Base-by-base conservation (phyloP, 208 protist genomes). In the Leishmania mexicana region DNA sequence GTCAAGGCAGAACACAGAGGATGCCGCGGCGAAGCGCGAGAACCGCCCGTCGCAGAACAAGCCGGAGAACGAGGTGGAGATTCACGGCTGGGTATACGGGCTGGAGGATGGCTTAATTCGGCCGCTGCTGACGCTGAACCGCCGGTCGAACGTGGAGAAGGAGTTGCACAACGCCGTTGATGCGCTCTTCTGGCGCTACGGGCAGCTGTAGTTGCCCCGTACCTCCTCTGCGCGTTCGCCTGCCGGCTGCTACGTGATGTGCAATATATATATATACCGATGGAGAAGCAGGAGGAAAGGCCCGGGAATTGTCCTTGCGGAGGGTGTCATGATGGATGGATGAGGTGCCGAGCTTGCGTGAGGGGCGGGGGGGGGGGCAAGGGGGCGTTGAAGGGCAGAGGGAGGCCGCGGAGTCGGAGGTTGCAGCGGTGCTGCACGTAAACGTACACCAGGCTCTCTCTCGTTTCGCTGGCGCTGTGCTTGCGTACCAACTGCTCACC, bases 31-130 rank as follows among this genome's bases (percentile, higher is more conserved):
- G 40, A 35, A 67, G 75, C 68, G 79, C 15, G 88, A 93, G 74
- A 65, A 70, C 21, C 85, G 84, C 13, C 47, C 68, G 54, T 78
- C 81, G 31, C 64, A 58, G 8, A 92, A 90, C 62, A 78, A 31
- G 21, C 60, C 40, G 0, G 86, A 83, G 35, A 81, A 92, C 53
- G 85, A 89, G 76, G 85, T 95, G 47, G 87, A 95, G 77, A 89
- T 94, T 58, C 93, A 96, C 71, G 93, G 93, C 0, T 96, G 93
- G 93, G 89, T 93, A 64, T 94, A 95, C 81, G 91, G 91, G 4
- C 79, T 96, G 17, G 83, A 91, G 60, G 87, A 94, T 65, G 93
- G 93, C 17, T 28, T 90, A 47, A 77, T 96, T 38, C 89, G 85
- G 4, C 93, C 93, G 60, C 78, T 94, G 67, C 83, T 96, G 53